These are phyloP conservation scores for Stylosanthes scabra DNA, from an alignment of 331 rosid species.

Conservation along the genomic window DNA sequence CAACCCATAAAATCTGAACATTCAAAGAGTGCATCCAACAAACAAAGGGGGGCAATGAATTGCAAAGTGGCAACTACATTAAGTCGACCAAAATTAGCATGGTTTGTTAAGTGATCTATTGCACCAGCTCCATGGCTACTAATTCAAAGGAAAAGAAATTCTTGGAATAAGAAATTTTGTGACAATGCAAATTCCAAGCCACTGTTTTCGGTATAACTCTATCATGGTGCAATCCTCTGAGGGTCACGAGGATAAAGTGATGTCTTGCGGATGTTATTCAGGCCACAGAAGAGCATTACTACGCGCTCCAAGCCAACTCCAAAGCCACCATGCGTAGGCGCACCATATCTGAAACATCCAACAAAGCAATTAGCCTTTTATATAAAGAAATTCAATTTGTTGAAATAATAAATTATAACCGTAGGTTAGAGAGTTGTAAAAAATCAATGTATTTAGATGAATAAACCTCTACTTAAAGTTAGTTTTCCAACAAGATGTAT, in stretches of 20 bases:
- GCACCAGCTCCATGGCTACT: slow-evolving; percentile 16
- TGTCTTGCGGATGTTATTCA: slow-evolving; percentile 89
- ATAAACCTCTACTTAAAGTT: no score
- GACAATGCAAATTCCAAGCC: slow-evolving; percentile 2
- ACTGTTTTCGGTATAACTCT: neutral
- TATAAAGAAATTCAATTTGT: no score
- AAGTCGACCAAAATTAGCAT: neutral
- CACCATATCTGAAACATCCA: slow-evolving; percentile 76
- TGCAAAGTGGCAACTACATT: slow-evolving; percentile 7
- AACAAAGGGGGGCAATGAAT: neutral
- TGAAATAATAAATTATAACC: neutral
- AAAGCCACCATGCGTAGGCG: slow-evolving; percentile 93
- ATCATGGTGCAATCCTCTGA: slow-evolving; percentile 74
- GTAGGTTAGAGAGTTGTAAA: no score
- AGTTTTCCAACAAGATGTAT: no score
- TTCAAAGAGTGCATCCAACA: neutral
- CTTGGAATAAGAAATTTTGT: neutral
- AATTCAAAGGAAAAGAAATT: neutral
- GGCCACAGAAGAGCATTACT: slow-evolving; percentile 92
- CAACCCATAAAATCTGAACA: neutral
- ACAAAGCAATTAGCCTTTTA: slow-evolving; percentile 19
- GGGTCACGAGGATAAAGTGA: slow-evolving; percentile 96
- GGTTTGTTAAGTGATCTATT: neutral
- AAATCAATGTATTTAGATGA: slow-evolving; percentile 21
- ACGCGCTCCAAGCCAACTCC: slow-evolving; percentile 98